Evolutionary conservation across 495 filamentous ascomycete genomes (phyloP).

Genomic region (Letharia lupina): DNA sequence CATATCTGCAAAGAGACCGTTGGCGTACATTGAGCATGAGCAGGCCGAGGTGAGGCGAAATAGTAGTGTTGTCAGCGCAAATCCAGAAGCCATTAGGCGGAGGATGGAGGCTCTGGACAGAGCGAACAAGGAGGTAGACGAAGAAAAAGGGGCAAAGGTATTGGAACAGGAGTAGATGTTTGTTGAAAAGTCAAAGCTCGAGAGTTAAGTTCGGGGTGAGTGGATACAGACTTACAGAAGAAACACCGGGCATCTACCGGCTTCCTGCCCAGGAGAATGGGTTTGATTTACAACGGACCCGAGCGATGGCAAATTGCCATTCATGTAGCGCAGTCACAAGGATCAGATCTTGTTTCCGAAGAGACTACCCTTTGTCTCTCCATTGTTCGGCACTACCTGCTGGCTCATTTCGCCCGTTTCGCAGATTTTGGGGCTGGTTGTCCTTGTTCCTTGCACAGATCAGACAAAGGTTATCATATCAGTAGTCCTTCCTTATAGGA

Average conservation of each 20-base stretch:
- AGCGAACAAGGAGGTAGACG: conserved; percentile 22
- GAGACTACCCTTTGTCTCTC: background rate
- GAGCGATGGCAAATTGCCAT: background rate
- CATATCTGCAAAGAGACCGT: conserved; percentile 32
- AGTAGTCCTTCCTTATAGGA: background rate
- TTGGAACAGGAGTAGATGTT: conserved; percentile 22
- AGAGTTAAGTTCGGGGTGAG: background rate
- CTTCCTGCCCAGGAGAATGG: background rate
- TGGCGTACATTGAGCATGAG: conserved; percentile 32
- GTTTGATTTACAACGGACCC: background rate
- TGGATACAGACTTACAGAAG: background rate
- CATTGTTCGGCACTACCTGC: background rate
- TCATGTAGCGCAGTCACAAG: background rate
- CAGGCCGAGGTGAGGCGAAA: conserved; percentile 30
- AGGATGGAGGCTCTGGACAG: conserved; percentile 20
- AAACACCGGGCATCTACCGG: too few relatives aligned
- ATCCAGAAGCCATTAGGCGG: conserved; percentile 22
- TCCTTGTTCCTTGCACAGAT: background rate
- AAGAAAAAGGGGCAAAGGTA: conserved; percentile 20
- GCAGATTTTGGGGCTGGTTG: background rate
- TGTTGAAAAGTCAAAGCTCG: background rate
- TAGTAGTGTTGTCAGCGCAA: conserved; percentile 24
- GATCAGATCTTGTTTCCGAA: background rate
- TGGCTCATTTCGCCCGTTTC: background rate
- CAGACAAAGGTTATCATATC: background rate